These are phyloP conservation scores for Hypoxylon sp. DNA, from an alignment of 2,329 filamentous ascomycete species.

Conservation along the genomic window DNA sequence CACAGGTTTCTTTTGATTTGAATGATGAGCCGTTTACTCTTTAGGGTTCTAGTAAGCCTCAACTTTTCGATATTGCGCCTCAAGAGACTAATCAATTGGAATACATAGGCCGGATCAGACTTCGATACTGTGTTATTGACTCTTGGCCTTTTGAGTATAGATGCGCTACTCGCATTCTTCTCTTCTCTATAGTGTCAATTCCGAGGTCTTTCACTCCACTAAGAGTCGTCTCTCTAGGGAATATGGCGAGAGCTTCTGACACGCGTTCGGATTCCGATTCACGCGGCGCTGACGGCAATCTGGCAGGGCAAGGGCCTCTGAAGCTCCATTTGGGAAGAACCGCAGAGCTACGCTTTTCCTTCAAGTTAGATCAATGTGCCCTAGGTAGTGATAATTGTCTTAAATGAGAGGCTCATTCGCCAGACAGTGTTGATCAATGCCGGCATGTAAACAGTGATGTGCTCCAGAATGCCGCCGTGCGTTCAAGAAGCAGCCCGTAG, in stretches of 20 bases:
- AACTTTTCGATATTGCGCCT: background rate
- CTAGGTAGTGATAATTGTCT: background rate
- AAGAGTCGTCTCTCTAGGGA: background rate
- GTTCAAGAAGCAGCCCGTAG: background rate
- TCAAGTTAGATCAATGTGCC: background rate
- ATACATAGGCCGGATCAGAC: background rate
- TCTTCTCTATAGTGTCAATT: background rate
- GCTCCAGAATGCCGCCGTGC: background rate
- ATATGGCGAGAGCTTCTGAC: background rate
- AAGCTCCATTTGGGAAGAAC: background rate
- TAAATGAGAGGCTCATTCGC: background rate
- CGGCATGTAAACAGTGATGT: background rate
- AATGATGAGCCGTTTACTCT: background rate
- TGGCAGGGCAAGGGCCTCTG: background rate
- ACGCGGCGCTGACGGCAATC: background rate
- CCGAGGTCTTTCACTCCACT: background rate
- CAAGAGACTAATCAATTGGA: background rate
- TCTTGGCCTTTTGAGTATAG: background rate
- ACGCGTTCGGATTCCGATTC: background rate
- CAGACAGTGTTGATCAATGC: background rate
- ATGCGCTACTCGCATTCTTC: background rate
- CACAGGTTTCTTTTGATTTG: background rate
- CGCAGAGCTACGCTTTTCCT: background rate
- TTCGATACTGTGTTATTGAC: background rate
- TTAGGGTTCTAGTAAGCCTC: background rate